Conservation (phyloP, 257 asterid species). For the Solanum arcanum region DNA sequence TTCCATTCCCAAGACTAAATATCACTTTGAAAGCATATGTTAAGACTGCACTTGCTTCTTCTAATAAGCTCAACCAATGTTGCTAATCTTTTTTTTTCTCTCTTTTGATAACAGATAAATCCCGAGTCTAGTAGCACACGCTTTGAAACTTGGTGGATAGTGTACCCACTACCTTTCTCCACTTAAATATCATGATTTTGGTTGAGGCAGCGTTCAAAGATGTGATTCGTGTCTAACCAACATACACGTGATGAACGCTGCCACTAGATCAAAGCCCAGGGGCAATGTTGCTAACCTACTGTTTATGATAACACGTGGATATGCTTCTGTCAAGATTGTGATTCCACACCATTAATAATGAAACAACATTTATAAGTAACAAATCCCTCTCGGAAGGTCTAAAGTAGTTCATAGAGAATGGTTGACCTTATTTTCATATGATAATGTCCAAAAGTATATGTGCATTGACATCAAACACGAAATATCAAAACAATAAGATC, state of each 20-base stretch:
- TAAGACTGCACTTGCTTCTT: neutral
- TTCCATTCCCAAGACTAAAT: neutral
- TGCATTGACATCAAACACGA: neutral
- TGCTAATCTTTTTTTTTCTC: neutral
- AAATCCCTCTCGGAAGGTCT: neutral
- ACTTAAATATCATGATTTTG: neutral
- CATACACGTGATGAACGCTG: neutral
- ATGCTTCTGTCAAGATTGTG: neutral
- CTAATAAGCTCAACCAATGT: neutral
- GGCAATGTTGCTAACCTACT: neutral
- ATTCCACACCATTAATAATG: neutral
- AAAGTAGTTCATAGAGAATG: neutral
- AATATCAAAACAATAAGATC: neutral
- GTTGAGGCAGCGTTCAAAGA: neutral
- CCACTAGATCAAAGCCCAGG: neutral
- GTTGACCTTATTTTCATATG: neutral
- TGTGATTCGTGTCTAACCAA: neutral
- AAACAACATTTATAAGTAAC: neutral
- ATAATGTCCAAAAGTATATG: neutral
- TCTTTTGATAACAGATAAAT: neutral
- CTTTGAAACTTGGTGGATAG: neutral
- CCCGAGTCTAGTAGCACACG: neutral
- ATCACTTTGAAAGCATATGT: neutral
- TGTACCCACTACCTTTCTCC: neutral
- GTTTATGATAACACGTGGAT: neutral